These are phyloP conservation scores for Claviceps spartinae DNA, from an alignment of 2,329 filamentous ascomycete genomes.

Conservation along the genomic window DNA sequence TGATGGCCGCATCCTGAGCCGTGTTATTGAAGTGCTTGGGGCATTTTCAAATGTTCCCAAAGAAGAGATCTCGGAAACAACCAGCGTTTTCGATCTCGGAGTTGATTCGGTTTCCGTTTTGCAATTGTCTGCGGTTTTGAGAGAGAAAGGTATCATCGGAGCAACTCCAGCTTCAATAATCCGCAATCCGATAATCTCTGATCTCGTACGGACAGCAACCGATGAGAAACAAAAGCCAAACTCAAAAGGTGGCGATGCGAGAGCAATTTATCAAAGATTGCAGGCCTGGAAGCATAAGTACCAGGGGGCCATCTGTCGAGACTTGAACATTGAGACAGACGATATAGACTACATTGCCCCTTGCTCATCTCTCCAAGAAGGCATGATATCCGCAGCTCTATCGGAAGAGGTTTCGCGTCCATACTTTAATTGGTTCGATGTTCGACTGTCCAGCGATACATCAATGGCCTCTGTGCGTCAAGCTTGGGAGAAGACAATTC, in stretches of 20 bases:
- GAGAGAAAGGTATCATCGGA: slow-evolving; percentile 43
- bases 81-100: slow-evolving; percentile 73
- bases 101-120: slow-evolving; percentile 81
- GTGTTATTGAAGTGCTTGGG: slow-evolving; percentile 40
- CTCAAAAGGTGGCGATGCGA: slow-evolving; percentile 13
- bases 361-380: slow-evolving; percentile 76
- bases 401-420: slow-evolving; percentile 37
- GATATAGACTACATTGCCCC: slow-evolving; percentile 63
- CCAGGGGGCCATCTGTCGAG: slow-evolving; percentile 34
- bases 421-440: slow-evolving; percentile 68
- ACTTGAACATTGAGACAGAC: slow-evolving; percentile 33
- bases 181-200: slow-evolving; percentile 39
- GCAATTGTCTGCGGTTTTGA: slow-evolving; percentile 51
- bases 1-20: slow-evolving; percentile 24
- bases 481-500: slow-evolving; percentile 45
- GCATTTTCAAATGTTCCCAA: slow-evolving; percentile 34
- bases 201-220: slow-evolving; percentile 28
- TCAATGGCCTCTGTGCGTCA: slow-evolving; percentile 33
- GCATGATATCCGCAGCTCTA: slow-evolving; percentile 63
- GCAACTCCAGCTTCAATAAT: slow-evolving; percentile 56
- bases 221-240: background rate
- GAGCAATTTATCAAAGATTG: slow-evolving; percentile 45
- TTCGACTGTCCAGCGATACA: slow-evolving; percentile 34
- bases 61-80: slow-evolving; percentile 33
- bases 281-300: slow-evolving; percentile 52